Evolutionary conservation across 2,329 filamentous ascomycete species (phyloP), one percentile per base, ranked within the genome.

Genomic region (Neonectria magnoliae): DNA sequence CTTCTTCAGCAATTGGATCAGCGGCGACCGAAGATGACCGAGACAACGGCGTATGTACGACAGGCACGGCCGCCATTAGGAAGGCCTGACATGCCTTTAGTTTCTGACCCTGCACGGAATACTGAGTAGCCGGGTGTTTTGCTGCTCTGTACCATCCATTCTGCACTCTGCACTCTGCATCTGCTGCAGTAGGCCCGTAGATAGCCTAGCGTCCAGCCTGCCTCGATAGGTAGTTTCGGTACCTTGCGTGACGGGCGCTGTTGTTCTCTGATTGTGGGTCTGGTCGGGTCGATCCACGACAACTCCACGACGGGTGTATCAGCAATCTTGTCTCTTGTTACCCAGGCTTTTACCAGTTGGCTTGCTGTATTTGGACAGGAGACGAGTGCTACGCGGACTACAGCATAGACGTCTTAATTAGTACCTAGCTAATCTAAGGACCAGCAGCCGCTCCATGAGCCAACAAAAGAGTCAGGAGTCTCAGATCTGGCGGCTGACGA

Each of bases 161-260:
- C 41, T 27, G 42, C 41, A 53, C 44, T 25, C 42, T 47, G 25
- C 25, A 25, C 47, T 57, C 61, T 36, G 36, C 50, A 20, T 22
- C 50, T 47, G 36, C 42, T 48, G 60, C 36, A 52, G 48, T 13
- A 54, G 51, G 42, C 48, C 50, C 52, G 57, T 53, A 60, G 52
- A 53, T 54, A 57, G 58, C 62, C 62, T 64, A 64, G 62, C 62
- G 62, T 45, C 48, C 51, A 59, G 29, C 42, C 42, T 53, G 60
- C 60, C 38, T 58, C 57, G 48, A 51, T 51, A 33, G 48, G 48
- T 33, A 3, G 16, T 51, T 51, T 51, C 48, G 29, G 29, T 51
- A 51, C 48, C 48, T 51, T 51, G 27, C 48, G 29, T 31, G 29
- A 33, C 48, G 48, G 48, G 48, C 48, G 48, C 22, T 38, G 14